Evolutionary conservation across 2,329 filamentous ascomycete genomes (phyloP).

Genomic region (Penicillium hordei): DNA sequence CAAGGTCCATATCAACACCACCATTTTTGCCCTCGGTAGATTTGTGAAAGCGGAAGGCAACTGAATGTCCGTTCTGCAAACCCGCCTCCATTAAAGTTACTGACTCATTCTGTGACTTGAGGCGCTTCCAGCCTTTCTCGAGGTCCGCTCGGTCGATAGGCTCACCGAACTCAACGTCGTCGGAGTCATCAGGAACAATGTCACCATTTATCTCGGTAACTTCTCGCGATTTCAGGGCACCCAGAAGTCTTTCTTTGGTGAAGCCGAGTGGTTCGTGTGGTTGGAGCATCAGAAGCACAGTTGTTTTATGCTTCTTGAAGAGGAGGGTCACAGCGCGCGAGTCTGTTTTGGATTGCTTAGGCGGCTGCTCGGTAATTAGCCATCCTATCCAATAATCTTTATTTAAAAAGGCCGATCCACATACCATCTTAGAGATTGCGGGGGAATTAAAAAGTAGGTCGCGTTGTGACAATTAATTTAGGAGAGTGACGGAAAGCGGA

Average conservation of each 20-base stretch:
- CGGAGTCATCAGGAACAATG: conserved; percentile 38
- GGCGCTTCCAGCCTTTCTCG: conserved; percentile 50
- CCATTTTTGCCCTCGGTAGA: conserved; percentile 13
- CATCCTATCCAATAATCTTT: neutral
- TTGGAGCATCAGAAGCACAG: conserved; percentile 67
- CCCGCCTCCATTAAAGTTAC: conserved; percentile 30
- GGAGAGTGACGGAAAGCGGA: conserved; percentile 20
- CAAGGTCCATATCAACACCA: conserved; percentile 28
- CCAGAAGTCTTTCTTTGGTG: conserved; percentile 60
- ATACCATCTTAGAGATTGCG: conserved; percentile 17
- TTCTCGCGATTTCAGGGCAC: conserved; percentile 52
- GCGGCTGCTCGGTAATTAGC: conserved; percentile 14
- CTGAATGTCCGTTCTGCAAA: conserved; percentile 31
- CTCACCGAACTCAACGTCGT: conserved; percentile 50
- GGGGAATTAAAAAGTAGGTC: neutral
- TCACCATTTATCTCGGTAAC: conserved; percentile 42
- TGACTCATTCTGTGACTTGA: conserved; percentile 28
- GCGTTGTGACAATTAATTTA: neutral
- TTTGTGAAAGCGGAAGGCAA: conserved; percentile 40
- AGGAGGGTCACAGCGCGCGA: conserved; percentile 64
- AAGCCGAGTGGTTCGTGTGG: conserved; percentile 57
- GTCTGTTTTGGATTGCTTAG: conserved; percentile 23
- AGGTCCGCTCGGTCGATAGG: conserved; percentile 50
- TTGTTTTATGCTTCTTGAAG: conserved; percentile 71
- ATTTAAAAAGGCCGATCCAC: neutral